Evolutionary conservation across 2,329 filamentous ascomycete genomes (phyloP).

Genomic region (Phialophora chinensis): DNA sequence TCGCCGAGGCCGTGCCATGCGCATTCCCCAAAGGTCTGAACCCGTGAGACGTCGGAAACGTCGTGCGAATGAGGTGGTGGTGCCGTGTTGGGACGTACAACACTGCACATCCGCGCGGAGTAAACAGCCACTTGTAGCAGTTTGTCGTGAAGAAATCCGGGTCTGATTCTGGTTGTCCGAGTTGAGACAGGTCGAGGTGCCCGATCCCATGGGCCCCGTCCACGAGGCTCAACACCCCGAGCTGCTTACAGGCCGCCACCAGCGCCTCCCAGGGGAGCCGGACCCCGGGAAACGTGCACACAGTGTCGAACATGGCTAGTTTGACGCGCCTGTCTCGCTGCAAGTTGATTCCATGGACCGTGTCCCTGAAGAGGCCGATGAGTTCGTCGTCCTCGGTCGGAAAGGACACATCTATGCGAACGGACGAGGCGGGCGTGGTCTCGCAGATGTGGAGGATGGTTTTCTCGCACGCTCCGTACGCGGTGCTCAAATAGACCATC

Average conservation of each 20-base stretch:
- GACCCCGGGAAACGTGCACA: slow-evolving; percentile 77
- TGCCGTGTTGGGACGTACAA: slow-evolving; percentile 78
- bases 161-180: slow-evolving; percentile 52
- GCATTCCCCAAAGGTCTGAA: slow-evolving; percentile 69
- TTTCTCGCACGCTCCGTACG: slow-evolving; percentile 79
- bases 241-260: slow-evolving; percentile 65
- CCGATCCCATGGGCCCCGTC: slow-evolving; percentile 89
- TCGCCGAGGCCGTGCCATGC: slow-evolving; percentile 18
- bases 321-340: slow-evolving; percentile 47
- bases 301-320: slow-evolving; percentile 76
- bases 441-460: slow-evolving; percentile 74
- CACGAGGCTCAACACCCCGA: slow-evolving; percentile 72
- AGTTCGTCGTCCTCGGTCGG: slow-evolving; percentile 73
- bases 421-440: slow-evolving; percentile 56
- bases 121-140: slow-evolving; percentile 86
- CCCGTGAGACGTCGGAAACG: slow-evolving; percentile 79
- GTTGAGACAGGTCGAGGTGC: slow-evolving; percentile 69
- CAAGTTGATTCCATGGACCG: background rate
- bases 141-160: slow-evolving; percentile 88
- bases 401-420: slow-evolving; percentile 58
- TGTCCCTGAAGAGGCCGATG: slow-evolving; percentile 60
- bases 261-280: slow-evolving; percentile 76
- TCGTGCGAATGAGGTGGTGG: slow-evolving; percentile 73
- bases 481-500: slow-evolving; percentile 67
- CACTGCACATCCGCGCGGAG: slow-evolving; percentile 77